Base-by-base conservation (phyloP, 2,329 filamentous ascomycete genomes). In the Talaromyces albobiverticillius region DNA sequence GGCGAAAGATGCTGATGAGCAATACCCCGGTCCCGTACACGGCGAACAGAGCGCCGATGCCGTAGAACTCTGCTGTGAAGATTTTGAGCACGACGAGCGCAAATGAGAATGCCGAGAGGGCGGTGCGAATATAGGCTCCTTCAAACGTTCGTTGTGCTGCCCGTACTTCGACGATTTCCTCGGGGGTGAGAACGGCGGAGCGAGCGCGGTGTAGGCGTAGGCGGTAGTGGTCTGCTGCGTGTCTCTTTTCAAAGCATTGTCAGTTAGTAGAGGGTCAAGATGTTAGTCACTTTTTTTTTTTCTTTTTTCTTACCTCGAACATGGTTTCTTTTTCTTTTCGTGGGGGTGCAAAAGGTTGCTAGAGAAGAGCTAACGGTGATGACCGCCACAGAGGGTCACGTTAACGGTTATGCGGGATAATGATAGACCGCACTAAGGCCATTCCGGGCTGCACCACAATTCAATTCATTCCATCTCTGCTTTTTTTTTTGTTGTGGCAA, bases 91-190 rank as follows among this genome's bases (percentile, higher is more conserved):
- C 89, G 59, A 99, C 86, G 47, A 99, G 85, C 18, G 93, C 87
- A 71, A 99, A 97, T 54, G 89, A 93, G 77, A 97, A 97, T 67
- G 97, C 92, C 3, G 89, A 90, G 18, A 99, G 83, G 2, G 93
- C 92, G 0, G 94, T 99, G 57, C 94, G 89, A 67, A 96, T 88
- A 73, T 97, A 99, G 20, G 94, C 94, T 20, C 94, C 94, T 73
- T 99, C 94, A 64, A 97, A 99, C 2, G 94, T 99, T 52, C 94
- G 85, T 70, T 99, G 94, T 10, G 93, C 90, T 11, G 94, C 94
- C 59, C 94, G 89, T 61, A 97, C 88, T 74, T 97, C 94, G 60
- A 96, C 89, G 41, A 99, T 86, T 72, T 96, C 93, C 62, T 88
- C 81, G 22, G 85, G 79, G 3, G 90, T 95, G 57, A 96, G 80